Evolutionary conservation across 2,329 filamentous ascomycete species (phyloP).

Genomic region (Aspergillus terreus): DNA sequence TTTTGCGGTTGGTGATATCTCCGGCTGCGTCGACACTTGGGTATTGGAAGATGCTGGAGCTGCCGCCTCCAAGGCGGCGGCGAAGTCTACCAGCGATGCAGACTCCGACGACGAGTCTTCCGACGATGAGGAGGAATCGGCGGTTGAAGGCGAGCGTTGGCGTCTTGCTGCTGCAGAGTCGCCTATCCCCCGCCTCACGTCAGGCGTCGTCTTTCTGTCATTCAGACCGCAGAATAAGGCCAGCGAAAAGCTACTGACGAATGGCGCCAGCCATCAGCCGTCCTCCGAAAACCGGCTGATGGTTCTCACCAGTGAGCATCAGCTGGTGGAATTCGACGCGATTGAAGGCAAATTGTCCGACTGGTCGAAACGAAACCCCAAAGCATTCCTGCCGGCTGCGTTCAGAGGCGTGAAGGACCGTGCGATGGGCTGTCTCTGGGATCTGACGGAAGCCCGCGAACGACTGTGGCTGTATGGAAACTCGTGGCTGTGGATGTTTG

Average conservation of each 20-base stretch:
- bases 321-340: constrained; percentile 76
- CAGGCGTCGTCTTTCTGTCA: constrained; percentile 63
- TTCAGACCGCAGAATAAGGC: constrained; percentile 52
- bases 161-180: constrained; percentile 66
- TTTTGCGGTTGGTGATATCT: constrained; percentile 74
- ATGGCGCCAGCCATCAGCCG: constrained; percentile 35
- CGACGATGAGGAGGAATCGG: constrained; percentile 49
- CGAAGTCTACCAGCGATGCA: constrained; percentile 41
- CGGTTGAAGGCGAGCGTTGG: constrained; percentile 66
- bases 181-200: constrained; percentile 65
- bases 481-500: constrained; percentile 88
- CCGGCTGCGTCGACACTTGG: constrained; percentile 86
- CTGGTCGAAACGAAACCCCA: constrained; percentile 82
- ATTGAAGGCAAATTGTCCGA: constrained; percentile 71
- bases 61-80: constrained; percentile 41
- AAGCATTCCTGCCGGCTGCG: constrained; percentile 67
- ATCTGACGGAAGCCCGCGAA: constrained; percentile 53
- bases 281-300: constrained; percentile 54
- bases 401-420: constrained; percentile 74
- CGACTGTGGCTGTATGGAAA: constrained; percentile 85
- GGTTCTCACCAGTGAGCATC: constrained; percentile 60
- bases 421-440: constrained; percentile 82
- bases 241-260: constrained; percentile 34
- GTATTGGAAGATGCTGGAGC: constrained; percentile 53
- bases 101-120: constrained; percentile 46